These are phyloP conservation scores for Pueraria montana DNA, from an alignment of 306 rosid species.

Conservation along the genomic window DNA sequence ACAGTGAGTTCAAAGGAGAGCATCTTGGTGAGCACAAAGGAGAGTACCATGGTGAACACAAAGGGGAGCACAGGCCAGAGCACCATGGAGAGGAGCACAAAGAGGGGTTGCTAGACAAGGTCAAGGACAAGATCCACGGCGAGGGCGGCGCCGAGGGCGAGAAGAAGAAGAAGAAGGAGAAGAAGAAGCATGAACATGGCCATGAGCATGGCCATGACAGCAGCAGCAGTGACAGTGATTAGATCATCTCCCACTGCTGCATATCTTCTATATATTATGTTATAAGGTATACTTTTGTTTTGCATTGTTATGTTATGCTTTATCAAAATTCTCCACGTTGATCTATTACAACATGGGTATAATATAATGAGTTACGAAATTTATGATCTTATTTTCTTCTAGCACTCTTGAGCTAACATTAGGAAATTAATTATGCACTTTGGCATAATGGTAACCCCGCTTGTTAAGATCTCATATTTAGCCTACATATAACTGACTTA, in stretches of 20 bases:
- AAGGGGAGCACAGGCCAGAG: conserved; percentile 7
- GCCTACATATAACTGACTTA: neutral
- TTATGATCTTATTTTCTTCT: neutral
- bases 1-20: conserved; percentile 4
- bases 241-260: conserved; percentile 37
- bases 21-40: conserved; percentile 43
- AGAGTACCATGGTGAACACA: conserved; percentile 30
- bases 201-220: conserved; percentile 44
- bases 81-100: conserved; percentile 49
- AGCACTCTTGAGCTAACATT: neutral
- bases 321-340: neutral
- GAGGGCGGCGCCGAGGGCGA: conserved; percentile 28
- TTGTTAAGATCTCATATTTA: neutral
- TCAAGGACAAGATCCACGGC: conserved; percentile 71
- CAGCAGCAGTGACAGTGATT: conserved; percentile 81
- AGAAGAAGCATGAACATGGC: conserved; percentile 46
- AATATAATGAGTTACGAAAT: neutral
- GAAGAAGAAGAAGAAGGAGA: conserved; percentile 54
- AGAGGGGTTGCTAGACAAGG: conserved; percentile 63
- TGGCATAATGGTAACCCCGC: neutral
- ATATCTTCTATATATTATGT: too few relatives aligned
- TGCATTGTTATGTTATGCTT: neutral
- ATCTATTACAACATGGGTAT: neutral
- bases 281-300: neutral
- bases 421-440: neutral